A percentile compares a stretch with the other conserved stretches of the same genome.
phyloP scores from a whole-genome alignment of 495 filamentous ascomycete species.

The Pseudotulostoma volvatum region DNA sequence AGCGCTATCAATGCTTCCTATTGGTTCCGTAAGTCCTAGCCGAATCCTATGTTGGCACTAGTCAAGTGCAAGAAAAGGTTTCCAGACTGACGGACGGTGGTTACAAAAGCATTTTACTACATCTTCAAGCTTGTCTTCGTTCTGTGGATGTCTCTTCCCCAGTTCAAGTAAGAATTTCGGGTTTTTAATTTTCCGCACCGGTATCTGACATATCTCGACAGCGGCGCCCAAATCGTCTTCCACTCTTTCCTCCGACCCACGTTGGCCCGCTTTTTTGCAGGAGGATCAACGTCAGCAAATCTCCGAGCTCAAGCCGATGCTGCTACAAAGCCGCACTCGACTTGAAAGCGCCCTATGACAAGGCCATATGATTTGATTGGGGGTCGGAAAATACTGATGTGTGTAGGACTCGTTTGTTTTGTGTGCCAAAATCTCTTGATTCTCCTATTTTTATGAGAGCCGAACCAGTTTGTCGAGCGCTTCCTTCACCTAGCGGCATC shows the following conservation, averaged over 20 bases:
- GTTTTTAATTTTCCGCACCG: not conserved
- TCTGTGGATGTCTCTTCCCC: conserved; percentile 92
- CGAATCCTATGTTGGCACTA: no score
- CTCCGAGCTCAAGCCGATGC: conserved; percentile 82
- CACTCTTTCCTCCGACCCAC: conserved; percentile 84
- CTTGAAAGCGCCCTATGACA: conserved; percentile 10
- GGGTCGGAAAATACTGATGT: conserved; percentile 9
- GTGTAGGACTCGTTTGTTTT: not conserved
- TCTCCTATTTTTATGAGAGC: conserved; percentile 9
- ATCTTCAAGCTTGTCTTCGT: conserved; percentile 97
- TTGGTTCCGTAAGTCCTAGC: conserved; percentile 66
- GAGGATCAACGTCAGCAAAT: conserved; percentile 65
- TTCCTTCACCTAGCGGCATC: no score
- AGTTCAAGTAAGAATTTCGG: conserved; percentile 57
- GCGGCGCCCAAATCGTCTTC: conserved; percentile 93
- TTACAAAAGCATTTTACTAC: conserved; percentile 90
- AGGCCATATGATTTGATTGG: not conserved
- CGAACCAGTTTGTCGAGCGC: no score
- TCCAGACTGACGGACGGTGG: no score
- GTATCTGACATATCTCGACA: conserved; percentile 20
- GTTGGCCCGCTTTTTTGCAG: conserved; percentile 75
- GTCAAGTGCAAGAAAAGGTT: no score
- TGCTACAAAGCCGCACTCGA: conserved; percentile 35
- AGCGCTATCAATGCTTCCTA: conserved; percentile 86
- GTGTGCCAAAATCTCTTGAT: conserved; percentile 1